Evolutionary conservation across 805 yeast species (phyloP), one percentile per base, ranked within the genome.

Genomic region (Saccharomycopsis guyanensis): DNA sequence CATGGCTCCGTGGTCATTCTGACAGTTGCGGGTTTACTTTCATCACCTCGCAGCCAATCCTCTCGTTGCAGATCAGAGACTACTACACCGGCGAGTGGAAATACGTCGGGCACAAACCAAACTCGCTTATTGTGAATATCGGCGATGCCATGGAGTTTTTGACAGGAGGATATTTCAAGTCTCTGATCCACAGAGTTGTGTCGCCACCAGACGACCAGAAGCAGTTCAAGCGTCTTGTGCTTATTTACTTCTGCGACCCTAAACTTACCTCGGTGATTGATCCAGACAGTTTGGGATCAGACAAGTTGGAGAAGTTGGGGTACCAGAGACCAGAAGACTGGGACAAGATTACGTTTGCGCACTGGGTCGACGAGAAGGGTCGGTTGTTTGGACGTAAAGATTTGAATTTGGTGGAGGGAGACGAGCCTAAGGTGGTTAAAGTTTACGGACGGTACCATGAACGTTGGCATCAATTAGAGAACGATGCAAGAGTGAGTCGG

Each of bases 1-100:
- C 70, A 2, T 70, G 70, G 69, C 57, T 72, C 29, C 60, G 76
- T 40, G 77, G 76, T 1, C 69, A 65, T 33, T 60, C 65, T 31
- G 66, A 63, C 54, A 63, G 62, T 19, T 59, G 65, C 43, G 71
- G 64, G 1, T 60, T 68, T 35, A 57, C 71, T 1, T 65, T 66
- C 40, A 66, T 68, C 32, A 59, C 68, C 2, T 66, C 70, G 6
- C 69, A 66, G 52, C 66, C 71, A 20, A 65, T 68, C 37, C 53
- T 66, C 4, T 59, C 70, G 4, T 57, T 68, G 31, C 72, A 68
- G 51, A 63, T 68, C 43, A 57, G 60, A 44, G 69, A 66, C 43
- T 59, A 59, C 37, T 63, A 56, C 37, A 58, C 62, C 15, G 66
- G 66, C 1, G 55, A 57, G 8, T 68, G 70, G 69, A 62, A 59